A percentile compares a stretch with the other conserved stretches of the same genome.
Conservation (phyloP, 139 green algal species). For the Asterochloris sp. region DNA sequence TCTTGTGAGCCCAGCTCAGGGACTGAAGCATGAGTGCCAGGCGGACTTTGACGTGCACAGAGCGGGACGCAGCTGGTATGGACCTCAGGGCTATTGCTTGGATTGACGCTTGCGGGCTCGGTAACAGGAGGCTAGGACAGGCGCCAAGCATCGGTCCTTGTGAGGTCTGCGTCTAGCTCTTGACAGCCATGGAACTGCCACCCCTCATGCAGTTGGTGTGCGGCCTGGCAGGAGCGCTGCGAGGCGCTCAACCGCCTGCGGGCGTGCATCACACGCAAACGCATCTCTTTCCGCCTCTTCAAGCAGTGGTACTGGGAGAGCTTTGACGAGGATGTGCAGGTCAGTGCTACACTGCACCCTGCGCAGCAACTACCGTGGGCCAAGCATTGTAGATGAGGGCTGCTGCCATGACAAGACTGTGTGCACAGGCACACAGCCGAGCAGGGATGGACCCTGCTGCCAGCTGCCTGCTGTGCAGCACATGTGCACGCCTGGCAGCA, state of each 20-base stretch:
- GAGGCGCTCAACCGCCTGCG: constrained; percentile 24
- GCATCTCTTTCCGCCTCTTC: constrained; percentile 60
- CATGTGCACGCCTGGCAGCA: not conserved
- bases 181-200: too few relatives aligned
- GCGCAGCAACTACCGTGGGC: not conserved
- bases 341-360: not conserved
- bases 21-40: too few relatives aligned
- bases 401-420: not conserved
- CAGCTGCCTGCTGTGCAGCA: not conserved
- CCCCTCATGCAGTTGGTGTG: constrained; percentile 19
- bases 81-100: too few relatives aligned
- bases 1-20: too few relatives aligned
- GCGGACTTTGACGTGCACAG: too few relatives aligned
- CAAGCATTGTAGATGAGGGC: not conserved
- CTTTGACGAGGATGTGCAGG: constrained; percentile 61
- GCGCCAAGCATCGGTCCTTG: too few relatives aligned
- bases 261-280: constrained; percentile 59
- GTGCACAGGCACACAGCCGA: not conserved
- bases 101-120: too few relatives aligned
- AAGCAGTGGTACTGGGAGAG: constrained; percentile 71
- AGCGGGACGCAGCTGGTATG: too few relatives aligned
- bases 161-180: too few relatives aligned
- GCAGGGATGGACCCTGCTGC: not conserved
- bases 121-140: too few relatives aligned
- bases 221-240: constrained; percentile 20